phyloP scores from a whole-genome alignment of 1,284 basidiomycete species.

The Microbotryomycetes sp. region DNA sequence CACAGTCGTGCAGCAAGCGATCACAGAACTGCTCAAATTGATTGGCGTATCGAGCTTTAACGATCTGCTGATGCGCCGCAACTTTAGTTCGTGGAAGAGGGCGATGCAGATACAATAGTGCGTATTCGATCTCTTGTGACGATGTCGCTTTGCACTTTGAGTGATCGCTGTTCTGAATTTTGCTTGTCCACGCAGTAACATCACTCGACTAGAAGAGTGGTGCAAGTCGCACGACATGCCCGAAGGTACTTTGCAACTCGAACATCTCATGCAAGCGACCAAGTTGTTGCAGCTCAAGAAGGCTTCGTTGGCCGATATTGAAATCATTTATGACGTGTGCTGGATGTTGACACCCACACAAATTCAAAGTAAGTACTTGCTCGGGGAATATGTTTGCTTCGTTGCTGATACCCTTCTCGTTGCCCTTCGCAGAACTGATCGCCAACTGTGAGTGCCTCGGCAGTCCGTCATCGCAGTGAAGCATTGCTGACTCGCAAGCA shows the following conservation, averaged over 20 bases:
- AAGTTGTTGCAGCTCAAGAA: conserved; percentile 98
- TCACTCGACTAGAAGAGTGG: conserved; percentile 88
- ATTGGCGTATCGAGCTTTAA: conserved; percentile 98
- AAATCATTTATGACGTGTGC: conserved; percentile 94
- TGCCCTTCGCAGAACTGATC: conserved; percentile 9
- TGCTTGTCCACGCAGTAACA: conserved; percentile 47
- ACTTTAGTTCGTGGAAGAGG: conserved; percentile 99
- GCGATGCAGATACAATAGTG: conserved; percentile 99
- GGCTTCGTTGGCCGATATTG: conserved; percentile 79
- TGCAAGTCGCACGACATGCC: conserved; percentile 75
- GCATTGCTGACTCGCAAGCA: background rate
- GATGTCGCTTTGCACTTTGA: background rate
- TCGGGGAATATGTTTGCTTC: background rate
- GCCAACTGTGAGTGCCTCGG: conserved; percentile 20
- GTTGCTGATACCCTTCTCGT: background rate
- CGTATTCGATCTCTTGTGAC: background rate
- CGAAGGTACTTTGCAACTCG: conserved; percentile 92
- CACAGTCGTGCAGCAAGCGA: conserved; percentile 90
- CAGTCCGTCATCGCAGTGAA: background rate
- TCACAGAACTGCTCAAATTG: conserved; percentile 91
- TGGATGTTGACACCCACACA: conserved; percentile 99
- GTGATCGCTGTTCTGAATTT: background rate
- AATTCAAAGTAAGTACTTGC: conserved; percentile 79
- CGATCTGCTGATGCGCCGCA: conserved; percentile 94
- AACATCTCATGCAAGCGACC: conserved; percentile 99